A percentile compares a stretch with the other conserved stretches of the same genome.
Conservation (phyloP, 2,329 filamentous ascomycete species). For the Diaporthe longicolla region DNA sequence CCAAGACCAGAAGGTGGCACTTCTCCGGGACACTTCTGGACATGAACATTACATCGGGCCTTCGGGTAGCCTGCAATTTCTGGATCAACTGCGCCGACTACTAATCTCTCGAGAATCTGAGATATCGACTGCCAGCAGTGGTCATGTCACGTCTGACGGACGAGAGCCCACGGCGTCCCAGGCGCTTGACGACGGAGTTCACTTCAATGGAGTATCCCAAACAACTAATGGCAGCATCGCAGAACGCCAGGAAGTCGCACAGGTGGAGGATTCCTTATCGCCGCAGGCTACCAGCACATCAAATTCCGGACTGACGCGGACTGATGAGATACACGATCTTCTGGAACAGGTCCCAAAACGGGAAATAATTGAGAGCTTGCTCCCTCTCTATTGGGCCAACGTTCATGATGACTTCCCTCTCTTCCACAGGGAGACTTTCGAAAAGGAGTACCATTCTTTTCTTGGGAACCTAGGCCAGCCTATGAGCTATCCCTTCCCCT, state of each 20-base stretch:
- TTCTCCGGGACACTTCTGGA: slow-evolving; percentile 53
- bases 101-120: slow-evolving; percentile 13
- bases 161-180: background rate
- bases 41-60: slow-evolving; percentile 56
- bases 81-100: slow-evolving; percentile 51
- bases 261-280: slow-evolving; percentile 18
- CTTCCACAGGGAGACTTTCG: slow-evolving; percentile 14
- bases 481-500: background rate
- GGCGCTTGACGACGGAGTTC: background rate
- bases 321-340: slow-evolving; percentile 24
- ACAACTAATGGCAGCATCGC: background rate
- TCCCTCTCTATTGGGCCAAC: background rate
- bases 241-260: slow-evolving; percentile 2
- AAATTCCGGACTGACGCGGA: background rate
- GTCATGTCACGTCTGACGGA: background rate
- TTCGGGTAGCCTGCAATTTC: slow-evolving; percentile 54
- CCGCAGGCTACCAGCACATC: background rate
- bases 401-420: slow-evolving; percentile 18
- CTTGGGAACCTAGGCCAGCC: background rate
- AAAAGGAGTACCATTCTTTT: slow-evolving; percentile 17
- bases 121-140: background rate
- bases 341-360: slow-evolving; percentile 3
- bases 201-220: background rate
- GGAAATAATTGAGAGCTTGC: slow-evolving; percentile 1
- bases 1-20: slow-evolving; percentile 40